These are phyloP conservation scores for Monosporozyma aquatica DNA, from an alignment of 805 yeast genomes.

Conservation along the genomic window DNA sequence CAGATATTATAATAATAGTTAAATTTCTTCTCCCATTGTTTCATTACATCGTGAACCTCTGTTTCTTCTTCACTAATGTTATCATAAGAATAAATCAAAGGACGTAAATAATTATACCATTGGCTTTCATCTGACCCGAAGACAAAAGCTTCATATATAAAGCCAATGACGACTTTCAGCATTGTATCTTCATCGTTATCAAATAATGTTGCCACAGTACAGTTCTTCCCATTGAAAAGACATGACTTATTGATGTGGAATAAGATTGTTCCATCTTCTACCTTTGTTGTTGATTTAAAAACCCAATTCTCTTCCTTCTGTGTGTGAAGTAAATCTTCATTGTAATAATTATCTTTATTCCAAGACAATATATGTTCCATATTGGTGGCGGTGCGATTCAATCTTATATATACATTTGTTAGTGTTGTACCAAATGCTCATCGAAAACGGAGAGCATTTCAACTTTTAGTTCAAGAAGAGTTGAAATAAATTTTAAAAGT, in stretches of 20 bases:
- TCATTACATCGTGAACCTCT: not conserved
- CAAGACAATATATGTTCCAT: not conserved
- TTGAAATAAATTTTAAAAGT: not conserved
- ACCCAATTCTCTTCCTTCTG: not conserved
- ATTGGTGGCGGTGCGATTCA: too few relatives aligned
- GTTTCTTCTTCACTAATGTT: not conserved
- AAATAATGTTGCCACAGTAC: slow-evolving; percentile 4
- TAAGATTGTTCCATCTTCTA: not conserved
- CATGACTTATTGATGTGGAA: slow-evolving; percentile 1
- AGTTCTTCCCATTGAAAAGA: not conserved
- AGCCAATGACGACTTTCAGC: not conserved
- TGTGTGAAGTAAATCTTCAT: not conserved
- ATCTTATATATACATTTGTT: too few relatives aligned
- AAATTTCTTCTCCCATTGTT: not conserved
- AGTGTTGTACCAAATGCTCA: too few relatives aligned
- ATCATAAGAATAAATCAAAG: not conserved
- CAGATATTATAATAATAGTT: not conserved
- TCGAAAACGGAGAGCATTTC: too few relatives aligned
- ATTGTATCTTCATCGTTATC: not conserved
- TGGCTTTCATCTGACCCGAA: not conserved
- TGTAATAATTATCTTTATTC: not conserved
- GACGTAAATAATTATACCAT: not conserved
- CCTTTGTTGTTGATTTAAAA: not conserved
- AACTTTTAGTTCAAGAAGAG: too few relatives aligned
- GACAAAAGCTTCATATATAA: not conserved